Conservation (phyloP, 208 protist species). For the Kentomonas sorsogonicus region DNA sequence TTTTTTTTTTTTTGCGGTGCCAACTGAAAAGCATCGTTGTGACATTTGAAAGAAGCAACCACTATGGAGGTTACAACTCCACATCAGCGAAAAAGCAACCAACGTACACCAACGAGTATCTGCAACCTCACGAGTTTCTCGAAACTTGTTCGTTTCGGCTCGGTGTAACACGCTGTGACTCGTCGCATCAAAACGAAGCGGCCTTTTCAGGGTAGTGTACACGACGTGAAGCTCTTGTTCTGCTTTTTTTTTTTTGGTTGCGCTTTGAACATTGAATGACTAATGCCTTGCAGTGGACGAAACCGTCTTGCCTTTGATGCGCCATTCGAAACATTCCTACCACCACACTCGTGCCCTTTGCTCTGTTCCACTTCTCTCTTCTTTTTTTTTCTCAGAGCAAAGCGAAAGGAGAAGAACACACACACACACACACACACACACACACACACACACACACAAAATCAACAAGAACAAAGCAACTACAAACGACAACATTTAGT, state of each 20-base stretch:
- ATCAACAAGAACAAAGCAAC: background rate
- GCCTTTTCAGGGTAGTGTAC: background rate
- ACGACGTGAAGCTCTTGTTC: background rate
- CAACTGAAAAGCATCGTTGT: background rate
- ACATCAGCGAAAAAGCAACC: background rate
- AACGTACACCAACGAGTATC: background rate
- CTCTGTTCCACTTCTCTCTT: constrained; percentile 1
- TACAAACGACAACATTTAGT: background rate
- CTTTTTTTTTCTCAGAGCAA: background rate
- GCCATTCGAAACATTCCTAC: background rate
- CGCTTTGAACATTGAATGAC: background rate
- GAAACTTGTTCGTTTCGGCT: background rate
- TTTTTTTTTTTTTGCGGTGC: constrained; percentile 5
- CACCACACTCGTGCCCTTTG: background rate
- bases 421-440: background rate
- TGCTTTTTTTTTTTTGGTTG: background rate
- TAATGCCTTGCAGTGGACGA: background rate
- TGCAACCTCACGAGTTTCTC: background rate
- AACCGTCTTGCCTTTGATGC: background rate
- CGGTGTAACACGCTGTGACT: no score
- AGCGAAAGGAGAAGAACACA: background rate
- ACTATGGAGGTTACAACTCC: background rate
- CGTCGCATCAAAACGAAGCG: no score
- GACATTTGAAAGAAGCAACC: no score
- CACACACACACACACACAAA: constrained; percentile 5